Evolutionary conservation across 2,329 filamentous ascomycete species (phyloP), one percentile per base, ranked within the genome.

Genomic region (Coniella vitis): DNA sequence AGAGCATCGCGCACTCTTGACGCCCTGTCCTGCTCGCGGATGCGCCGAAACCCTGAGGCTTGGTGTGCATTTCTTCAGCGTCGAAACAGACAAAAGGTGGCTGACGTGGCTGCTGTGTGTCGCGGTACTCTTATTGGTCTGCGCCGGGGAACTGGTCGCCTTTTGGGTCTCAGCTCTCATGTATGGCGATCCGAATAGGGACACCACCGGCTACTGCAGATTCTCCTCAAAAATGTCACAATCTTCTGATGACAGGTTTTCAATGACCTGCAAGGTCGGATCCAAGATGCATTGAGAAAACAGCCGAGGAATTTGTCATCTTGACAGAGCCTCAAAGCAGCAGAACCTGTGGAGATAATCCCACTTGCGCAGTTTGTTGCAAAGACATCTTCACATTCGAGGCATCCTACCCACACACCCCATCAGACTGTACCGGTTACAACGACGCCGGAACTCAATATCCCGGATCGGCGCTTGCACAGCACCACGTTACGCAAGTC

Each of bases 71-170:
- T 29, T 29, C 25, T 29, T 29, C 25, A 29, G 25, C 25, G 25
- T 29, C 25, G 10, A 29, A 29, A 29, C 14, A 38, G 37, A 22
- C 7, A 21, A 19, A 20, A 31, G 13, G 46, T 48, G 46, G 46
- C 46, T 48, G 32, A 43, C 22, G 46, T 35, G 46, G 39, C 22
- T 48, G 25, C 32, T 38, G 38, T 48, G 46, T 22, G 39, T 29
- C 36, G 34, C 19, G 35, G 34, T 16, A 5, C 10, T 21, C n/a
- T 22, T 7, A 8, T n/a, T 31, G 34, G 21, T 29, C 38, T n/a
- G 31, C 31, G 20, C 32, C 32, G 13, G 21, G 10, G 21, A 4
- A 42, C 43, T 48, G 46, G 46, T 17, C 34, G 34, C 32, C 29
- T 13, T 20, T 22, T 10, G 25, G 16, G 39, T 38, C 38, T 43